Evolutionary conservation across 176 grass and related monocot species (phyloP).

Genomic region (Ananas comosus): DNA sequence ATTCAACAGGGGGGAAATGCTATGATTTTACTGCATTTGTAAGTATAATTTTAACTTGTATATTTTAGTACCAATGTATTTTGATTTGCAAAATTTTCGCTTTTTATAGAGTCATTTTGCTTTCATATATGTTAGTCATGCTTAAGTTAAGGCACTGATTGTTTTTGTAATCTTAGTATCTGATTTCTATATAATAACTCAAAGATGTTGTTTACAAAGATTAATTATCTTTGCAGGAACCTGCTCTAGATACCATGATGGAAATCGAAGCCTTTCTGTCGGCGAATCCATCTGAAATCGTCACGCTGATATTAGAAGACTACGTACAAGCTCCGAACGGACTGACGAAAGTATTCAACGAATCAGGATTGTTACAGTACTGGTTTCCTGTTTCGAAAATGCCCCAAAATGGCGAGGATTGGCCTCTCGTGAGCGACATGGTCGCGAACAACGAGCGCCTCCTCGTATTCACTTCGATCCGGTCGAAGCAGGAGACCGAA

Average conservation of each 20-base stretch:
- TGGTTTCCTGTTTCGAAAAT: conserved; percentile 92
- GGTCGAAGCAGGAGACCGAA: conserved; percentile 68
- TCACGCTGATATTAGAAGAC: conserved; percentile 85
- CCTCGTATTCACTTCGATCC: conserved; percentile 73
- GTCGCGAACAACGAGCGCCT: conserved; percentile 56
- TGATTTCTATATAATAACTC: background rate
- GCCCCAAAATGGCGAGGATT: conserved; percentile 68
- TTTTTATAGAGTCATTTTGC: no score
- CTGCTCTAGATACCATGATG: conserved; percentile 66
- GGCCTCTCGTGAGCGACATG: conserved; percentile 84
- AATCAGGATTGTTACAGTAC: conserved; percentile 65
- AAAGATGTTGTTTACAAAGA: background rate
- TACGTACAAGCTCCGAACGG: conserved; percentile 72
- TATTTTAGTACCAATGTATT: no score
- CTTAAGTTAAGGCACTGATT: no score
- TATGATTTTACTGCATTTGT: conserved; percentile 87
- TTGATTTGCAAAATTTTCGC: no score
- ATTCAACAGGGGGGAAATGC: conserved; percentile 74
- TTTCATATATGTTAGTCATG: no score
- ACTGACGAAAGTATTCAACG: conserved; percentile 67
- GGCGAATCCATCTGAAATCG: conserved; percentile 74
- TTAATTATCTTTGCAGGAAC: conserved; percentile 44
- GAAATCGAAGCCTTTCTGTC: conserved; percentile 78
- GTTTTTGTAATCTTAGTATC: no score
- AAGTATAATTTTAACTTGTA: conserved; percentile 21